Conservation (phyloP, 2,329 filamentous ascomycete genomes). For the Fusarium compactum region DNA sequence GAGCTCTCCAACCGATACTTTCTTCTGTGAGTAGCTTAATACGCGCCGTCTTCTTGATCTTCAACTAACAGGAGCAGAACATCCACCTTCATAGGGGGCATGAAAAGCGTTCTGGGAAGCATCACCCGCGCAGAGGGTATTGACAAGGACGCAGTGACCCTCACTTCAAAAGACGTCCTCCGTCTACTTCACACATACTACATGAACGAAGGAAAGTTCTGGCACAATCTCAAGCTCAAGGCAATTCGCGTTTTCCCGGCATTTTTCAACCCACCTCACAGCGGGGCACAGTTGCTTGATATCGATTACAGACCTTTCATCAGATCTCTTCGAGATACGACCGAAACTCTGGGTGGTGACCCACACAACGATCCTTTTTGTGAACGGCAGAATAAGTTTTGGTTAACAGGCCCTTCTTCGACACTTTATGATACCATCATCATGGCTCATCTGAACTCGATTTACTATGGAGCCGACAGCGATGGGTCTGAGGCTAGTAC, state of each 20-base stretch:
- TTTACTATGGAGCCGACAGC: background rate
- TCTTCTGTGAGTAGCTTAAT: background rate
- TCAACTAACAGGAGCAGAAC: background rate
- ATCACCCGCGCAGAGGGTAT: background rate
- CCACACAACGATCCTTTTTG: background rate
- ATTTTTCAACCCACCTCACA: constrained; percentile 4
- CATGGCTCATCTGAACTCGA: background rate
- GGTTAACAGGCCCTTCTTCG: background rate
- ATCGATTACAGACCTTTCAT: background rate
- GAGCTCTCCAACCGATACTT: constrained; percentile 18
- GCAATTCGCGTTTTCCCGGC: constrained; percentile 16
- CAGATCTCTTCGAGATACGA: background rate
- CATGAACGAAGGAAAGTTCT: background rate
- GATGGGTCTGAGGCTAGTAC: background rate
- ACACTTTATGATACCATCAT: constrained; percentile 2
- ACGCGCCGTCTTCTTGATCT: fast-evolving
- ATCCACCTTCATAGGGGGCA: constrained; percentile 2
- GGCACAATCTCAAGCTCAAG: constrained; percentile 11
- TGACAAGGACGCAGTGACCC: fast-evolving
- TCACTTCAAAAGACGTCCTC: background rate
- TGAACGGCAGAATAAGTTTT: constrained; percentile 1
- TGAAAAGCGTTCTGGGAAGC: background rate
- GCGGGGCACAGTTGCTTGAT: background rate
- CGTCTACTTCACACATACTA: constrained; percentile 1
- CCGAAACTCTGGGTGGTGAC: background rate